Evolutionary conservation across 164 flowering plant genomes (phyloP).

Genomic region (Euptelea pleiosperma): DNA sequence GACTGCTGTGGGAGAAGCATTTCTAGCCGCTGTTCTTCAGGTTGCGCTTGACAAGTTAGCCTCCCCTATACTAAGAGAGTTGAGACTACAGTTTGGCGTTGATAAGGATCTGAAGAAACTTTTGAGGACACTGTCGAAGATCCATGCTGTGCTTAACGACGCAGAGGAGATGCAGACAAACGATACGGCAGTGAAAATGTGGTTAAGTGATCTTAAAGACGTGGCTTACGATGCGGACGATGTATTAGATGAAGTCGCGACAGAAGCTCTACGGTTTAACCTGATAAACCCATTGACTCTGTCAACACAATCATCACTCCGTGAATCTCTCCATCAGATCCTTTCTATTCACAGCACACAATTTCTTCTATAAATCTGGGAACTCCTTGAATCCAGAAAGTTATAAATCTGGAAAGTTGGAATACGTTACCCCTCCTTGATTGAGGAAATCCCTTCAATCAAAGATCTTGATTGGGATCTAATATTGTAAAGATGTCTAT

Average conservation of each 20-base stretch:
- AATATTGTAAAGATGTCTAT: too few relatives aligned
- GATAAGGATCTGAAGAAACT: conserved; percentile 4
- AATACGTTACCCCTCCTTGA: too few relatives aligned
- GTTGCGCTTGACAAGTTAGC: neutral
- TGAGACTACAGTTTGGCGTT: neutral
- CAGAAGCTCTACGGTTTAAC: neutral
- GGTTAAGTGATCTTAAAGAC: conserved; percentile 11
- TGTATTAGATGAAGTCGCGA: neutral
- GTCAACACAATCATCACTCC: too few relatives aligned
- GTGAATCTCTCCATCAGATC: too few relatives aligned
- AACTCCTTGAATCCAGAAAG: too few relatives aligned
- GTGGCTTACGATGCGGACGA: conserved; percentile 7
- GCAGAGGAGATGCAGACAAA: conserved; percentile 1
- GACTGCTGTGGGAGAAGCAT: too few relatives aligned
- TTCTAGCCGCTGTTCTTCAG: neutral
- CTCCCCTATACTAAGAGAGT: neutral
- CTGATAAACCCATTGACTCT: too few relatives aligned
- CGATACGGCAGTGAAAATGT: neutral
- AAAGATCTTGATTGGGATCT: too few relatives aligned
- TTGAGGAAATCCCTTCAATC: too few relatives aligned
- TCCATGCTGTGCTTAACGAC: neutral
- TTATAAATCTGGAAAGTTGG: too few relatives aligned
- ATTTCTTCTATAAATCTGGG: too few relatives aligned
- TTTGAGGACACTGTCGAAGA: neutral
- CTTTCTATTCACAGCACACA: too few relatives aligned